Evolutionary conservation across 805 yeast species (phyloP), one percentile per base, ranked within the genome.

Genomic region (Pichia deserticola): DNA sequence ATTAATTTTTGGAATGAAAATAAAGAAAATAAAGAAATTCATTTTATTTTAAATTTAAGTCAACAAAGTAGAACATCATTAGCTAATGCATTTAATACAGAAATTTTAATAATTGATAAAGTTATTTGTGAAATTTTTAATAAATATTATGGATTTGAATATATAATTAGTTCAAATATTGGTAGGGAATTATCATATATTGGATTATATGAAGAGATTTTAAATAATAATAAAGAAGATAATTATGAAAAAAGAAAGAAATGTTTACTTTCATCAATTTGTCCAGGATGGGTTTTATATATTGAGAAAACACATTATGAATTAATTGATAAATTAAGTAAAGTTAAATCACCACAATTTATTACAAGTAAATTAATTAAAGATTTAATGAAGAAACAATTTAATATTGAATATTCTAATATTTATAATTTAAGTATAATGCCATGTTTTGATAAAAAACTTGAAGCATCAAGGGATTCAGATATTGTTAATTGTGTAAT

Each of bases 391-490:
- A 60, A 74, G 2, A 50, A 51, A n/a, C 72, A 73, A 15, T 60
- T 70, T 11, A 61, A 69, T 0, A 40, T 54, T 15, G 50, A 43
- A 1, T 20, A 40, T 2, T 36, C 32, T 5, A 59, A 76, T 3
- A 68, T 89, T 0, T 93, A 88, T 61, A 97, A 92, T 64, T 67
- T 93, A 48, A 78, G 93, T 7, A 72, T 93, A 25, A 92, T 92
- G 98, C 98, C 99, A 2, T 92, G 98, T 60, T 93, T 93, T 64
- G 99, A 93, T 65, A 93, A 93, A 68, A 93, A 93, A 65, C 74
- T 90, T 40, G 99, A 93, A 69, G 93, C 97, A 30, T 89, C 96
- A 4, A 75, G 98, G 53, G 61, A 53, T 9, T 27, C 29, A 10
- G 64, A 62, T 11, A 96, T 89, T 60, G 97, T 93, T 11, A 97